A percentile compares a stretch with the other conserved stretches of the same genome.
Evolutionary conservation across 352 stramenopile species (phyloP).

Genomic region (Phytophthora sp.): DNA sequence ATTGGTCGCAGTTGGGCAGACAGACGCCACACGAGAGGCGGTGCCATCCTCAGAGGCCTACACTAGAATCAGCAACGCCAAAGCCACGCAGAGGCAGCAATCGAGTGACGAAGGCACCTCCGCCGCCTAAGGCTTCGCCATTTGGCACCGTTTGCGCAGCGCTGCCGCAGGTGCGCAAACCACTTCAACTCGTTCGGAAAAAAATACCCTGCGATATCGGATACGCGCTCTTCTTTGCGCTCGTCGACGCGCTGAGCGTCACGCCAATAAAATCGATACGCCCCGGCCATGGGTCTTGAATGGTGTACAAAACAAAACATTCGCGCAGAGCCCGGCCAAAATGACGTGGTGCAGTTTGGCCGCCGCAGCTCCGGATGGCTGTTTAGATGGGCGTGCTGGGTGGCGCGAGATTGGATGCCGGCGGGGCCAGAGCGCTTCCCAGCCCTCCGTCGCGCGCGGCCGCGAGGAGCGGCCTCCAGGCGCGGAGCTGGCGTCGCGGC

Average conservation of each 20-base stretch:
- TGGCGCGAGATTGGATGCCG: conserved; percentile 13
- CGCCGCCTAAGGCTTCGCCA: too few relatives aligned
- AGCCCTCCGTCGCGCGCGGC: background rate
- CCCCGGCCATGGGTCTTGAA: background rate
- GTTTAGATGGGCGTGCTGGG: conserved; percentile 8
- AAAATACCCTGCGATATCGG: background rate
- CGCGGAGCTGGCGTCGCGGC: background rate
- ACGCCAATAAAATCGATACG: conserved; percentile 10
- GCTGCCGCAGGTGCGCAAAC: background rate
- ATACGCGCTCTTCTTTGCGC: background rate
- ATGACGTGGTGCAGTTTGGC: conserved; percentile 9
- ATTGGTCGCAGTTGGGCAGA: too few relatives aligned
- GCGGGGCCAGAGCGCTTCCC: background rate
- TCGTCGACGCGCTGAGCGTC: conserved; percentile 8
- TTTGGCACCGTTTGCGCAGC: too few relatives aligned
- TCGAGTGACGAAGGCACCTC: too few relatives aligned
- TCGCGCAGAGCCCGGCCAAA: background rate
- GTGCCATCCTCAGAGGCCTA: too few relatives aligned
- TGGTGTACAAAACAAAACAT: too few relatives aligned
- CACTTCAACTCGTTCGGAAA: background rate
- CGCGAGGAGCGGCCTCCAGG: background rate
- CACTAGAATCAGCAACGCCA: too few relatives aligned
- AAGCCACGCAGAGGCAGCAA: too few relatives aligned
- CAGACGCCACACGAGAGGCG: too few relatives aligned
- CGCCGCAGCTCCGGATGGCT: background rate